A percentile compares a stretch with the other conserved stretches of the same genome.
These are phyloP conservation scores for Diaporthe batatas DNA, from an alignment of 2,329 filamentous ascomycete genomes.

Conservation along the genomic window DNA sequence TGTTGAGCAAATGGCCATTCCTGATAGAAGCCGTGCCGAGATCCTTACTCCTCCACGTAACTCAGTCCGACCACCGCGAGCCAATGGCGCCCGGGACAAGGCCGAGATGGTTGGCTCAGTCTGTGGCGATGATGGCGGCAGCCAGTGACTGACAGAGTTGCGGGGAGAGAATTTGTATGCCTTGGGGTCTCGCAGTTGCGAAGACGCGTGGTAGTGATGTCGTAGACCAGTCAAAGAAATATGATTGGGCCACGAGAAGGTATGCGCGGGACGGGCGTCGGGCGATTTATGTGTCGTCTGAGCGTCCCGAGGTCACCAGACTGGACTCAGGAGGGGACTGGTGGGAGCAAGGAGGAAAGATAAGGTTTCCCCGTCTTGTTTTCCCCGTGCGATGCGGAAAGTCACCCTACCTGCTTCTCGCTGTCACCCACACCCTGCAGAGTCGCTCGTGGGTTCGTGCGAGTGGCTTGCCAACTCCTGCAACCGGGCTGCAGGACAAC, in stretches of 20 bases:
- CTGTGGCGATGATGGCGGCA: background rate
- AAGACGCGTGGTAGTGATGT: background rate
- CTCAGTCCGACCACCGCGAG: conserved; percentile 28
- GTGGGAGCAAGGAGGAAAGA: conserved; percentile 34
- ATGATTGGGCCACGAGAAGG: conserved; percentile 4
- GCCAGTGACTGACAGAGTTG: background rate
- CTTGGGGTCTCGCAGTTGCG: background rate
- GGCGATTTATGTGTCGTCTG: conserved; percentile 28
- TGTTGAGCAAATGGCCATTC: conserved; percentile 43
- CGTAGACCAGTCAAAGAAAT: background rate
- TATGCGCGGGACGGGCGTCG: conserved; percentile 4
- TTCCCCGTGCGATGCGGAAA: conserved; percentile 31
- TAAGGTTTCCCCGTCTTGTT: conserved; percentile 39
- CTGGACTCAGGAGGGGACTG: background rate
- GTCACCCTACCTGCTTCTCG: conserved; percentile 34
- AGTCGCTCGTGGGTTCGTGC: conserved; percentile 25
- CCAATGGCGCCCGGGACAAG: conserved; percentile 4
- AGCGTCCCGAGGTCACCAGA: conserved; percentile 5
- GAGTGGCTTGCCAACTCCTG: conserved; percentile 26
- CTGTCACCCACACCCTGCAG: conserved; percentile 37
- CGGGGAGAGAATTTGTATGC: background rate
- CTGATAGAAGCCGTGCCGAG: conserved; percentile 33
- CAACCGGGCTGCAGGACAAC: conserved; percentile 2
- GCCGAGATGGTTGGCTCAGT: background rate
- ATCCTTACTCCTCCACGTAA: conserved; percentile 11